Percentiles rank a stretch among this genome's conserved stretches.
phyloP scores from a whole-genome alignment of 306 rosid genomes.

The Trifolium dubium region DNA sequence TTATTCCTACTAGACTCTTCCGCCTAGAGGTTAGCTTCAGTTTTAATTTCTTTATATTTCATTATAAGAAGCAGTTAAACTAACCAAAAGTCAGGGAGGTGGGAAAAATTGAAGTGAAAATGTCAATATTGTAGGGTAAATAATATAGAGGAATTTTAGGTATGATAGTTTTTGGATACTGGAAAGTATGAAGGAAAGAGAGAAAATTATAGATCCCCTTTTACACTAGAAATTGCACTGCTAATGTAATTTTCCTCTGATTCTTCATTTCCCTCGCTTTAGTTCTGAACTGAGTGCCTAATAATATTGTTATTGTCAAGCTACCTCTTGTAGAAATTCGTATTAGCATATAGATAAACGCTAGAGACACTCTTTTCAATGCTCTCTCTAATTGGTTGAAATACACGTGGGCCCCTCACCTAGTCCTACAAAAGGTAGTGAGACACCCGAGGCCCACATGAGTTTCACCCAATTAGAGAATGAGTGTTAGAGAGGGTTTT shows the following conservation, averaged over 20 bases:
- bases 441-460: too few species aligned
- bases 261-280: neutral
- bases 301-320: neutral
- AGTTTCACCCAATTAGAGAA: too few species aligned
- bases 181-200: slow-evolving; percentile 12
- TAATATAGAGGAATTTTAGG: slow-evolving; percentile 1
- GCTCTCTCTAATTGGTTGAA: too few species aligned
- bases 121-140: slow-evolving; percentile 26
- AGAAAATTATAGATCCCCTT: neutral
- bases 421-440: too few species aligned
- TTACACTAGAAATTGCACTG: slow-evolving; percentile 8
- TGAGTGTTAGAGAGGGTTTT: too few species aligned
- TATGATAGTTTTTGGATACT: slow-evolving; percentile 18
- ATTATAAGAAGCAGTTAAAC: neutral
- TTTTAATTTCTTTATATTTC: slow-evolving; percentile 30
- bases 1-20: slow-evolving; percentile 75
- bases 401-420: too few species aligned
- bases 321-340: neutral
- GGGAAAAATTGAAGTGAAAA: neutral
- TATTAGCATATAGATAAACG: neutral
- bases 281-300: slow-evolving; percentile 14
- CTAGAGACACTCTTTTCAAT: too few species aligned
- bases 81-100: slow-evolving; percentile 3
- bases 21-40: slow-evolving; percentile 79
- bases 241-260: neutral